Conservation (phyloP, 495 filamentous ascomycete species). For the Daldinia concentrica region DNA sequence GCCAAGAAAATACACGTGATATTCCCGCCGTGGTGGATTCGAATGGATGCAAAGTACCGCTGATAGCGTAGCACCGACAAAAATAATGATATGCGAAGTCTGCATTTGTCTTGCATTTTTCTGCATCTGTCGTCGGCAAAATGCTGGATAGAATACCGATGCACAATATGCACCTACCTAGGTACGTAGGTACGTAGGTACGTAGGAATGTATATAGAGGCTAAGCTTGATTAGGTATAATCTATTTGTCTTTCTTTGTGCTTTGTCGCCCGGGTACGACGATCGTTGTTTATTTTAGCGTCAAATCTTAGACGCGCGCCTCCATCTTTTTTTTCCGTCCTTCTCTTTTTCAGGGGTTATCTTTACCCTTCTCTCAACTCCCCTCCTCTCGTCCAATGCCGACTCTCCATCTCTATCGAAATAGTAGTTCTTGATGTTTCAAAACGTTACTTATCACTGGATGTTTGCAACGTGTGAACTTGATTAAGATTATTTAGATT, state of each 20-base stretch:
- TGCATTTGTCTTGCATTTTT: neutral
- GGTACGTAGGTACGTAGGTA: too few species aligned
- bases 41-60: constrained; percentile 6
- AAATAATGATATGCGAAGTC: constrained; percentile 5
- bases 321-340: constrained; percentile 29
- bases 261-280: constrained; percentile 20
- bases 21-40: constrained; percentile 27
- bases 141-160: neutral
- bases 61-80: constrained; percentile 12
- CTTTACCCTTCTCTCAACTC: constrained; percentile 2
- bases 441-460: constrained; percentile 17
- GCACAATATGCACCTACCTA: neutral
- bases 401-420: constrained; percentile 30
- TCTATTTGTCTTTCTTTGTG: neutral
- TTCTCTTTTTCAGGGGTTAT: constrained; percentile 24
- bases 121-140: neutral
- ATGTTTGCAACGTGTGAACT: neutral
- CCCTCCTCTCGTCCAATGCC: constrained; percentile 34
- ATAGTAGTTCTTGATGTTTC: constrained; percentile 30
- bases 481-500: constrained; percentile 3
- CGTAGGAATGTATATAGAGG: too few species aligned
- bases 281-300: constrained; percentile 32
- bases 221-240: neutral
- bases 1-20: constrained; percentile 39
- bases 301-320: constrained; percentile 45